Base-by-base conservation (phyloP, 805 yeast species). In the Yamadazyma olivae region DNA sequence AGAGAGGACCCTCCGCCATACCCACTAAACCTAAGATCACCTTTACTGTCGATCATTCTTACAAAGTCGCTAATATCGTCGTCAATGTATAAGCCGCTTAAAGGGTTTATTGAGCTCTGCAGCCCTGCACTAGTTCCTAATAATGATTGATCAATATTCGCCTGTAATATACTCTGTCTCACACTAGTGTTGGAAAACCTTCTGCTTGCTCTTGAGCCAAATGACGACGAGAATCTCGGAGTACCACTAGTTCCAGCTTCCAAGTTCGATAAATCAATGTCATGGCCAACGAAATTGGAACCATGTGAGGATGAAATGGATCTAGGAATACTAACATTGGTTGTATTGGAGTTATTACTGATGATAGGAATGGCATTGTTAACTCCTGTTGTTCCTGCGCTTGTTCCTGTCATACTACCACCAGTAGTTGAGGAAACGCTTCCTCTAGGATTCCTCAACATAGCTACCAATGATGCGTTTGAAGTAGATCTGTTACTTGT, bases 21-120 rank as follows among this genome's bases (percentile, higher is more conserved):
- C 22, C 32, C 28, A 17, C 29, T n/a, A 36, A 67, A 49, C 27
- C 74, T 65, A 17, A 79, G 56, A 28, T 77, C 84, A 6, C 71
- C 65, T 47, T 77, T 79, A 30, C 77, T 75, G 44, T 85, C 93
- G 29, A 85, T 75, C 70, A 83, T 65, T 44, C 74, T 69, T 30
- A 85, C 83, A 63, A 85, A 85, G 33, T 82, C 85, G 40, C 81
- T 71, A 14, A 85, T 66, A 44, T 79, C 86, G 37, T 75, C 80
- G 38, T 75, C 80, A 28, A 67, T 53, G 45, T 70, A 70, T 8
- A 73, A 43, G 2, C 78, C 78, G 34, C 67, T 49, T 42, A 68
- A 44, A 32, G 70, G 58, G 12, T 53, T 58, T 1, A 59, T 57
- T 1, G 65, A 56, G 2, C 59, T 48, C 9, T 50, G 48, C 69